Conservation (phyloP, 352 stramenopile species). For the Phytopythium vexans region DNA sequence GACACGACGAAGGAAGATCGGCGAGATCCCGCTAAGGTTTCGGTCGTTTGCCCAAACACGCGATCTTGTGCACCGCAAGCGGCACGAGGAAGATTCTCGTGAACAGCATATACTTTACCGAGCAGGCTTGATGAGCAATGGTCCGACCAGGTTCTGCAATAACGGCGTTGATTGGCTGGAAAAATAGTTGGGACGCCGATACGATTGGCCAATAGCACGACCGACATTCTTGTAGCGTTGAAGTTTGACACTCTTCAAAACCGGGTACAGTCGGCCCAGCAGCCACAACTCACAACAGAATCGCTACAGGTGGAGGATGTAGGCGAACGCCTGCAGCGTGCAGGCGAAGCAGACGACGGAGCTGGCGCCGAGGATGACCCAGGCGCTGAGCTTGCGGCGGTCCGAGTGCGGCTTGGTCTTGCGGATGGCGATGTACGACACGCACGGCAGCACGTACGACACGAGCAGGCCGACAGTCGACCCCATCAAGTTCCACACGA, state of each 20-base stretch:
- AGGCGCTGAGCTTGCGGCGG: constrained; percentile 64
- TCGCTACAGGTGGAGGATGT: constrained; percentile 23
- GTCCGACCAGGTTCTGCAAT: too few species aligned
- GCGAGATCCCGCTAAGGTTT: too few species aligned
- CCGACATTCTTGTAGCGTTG: not conserved
- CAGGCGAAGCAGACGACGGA: constrained; percentile 70
- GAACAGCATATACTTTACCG: too few species aligned
- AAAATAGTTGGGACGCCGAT: too few species aligned
- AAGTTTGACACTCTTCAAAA: not conserved
- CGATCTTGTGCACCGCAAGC: too few species aligned
- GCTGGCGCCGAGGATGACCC: constrained; percentile 68
- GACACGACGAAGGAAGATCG: too few species aligned
- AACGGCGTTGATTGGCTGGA: too few species aligned
- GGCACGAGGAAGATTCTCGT: too few species aligned
- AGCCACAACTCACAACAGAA: too few species aligned
- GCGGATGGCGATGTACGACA: constrained; percentile 83
- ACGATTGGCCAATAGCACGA: too few species aligned
- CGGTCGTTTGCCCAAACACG: too few species aligned
- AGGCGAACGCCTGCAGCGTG: constrained; percentile 60
- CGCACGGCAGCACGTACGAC: constrained; percentile 82
- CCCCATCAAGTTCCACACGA: constrained; percentile 89
- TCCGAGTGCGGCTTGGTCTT: constrained; percentile 67
- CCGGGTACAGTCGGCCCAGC: not conserved
- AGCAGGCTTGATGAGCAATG: too few species aligned
- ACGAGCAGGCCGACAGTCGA: constrained; percentile 82